phyloP scores from a whole-genome alignment of 1,139 yeast genomes.

The Diutina pseudorugosa region DNA sequence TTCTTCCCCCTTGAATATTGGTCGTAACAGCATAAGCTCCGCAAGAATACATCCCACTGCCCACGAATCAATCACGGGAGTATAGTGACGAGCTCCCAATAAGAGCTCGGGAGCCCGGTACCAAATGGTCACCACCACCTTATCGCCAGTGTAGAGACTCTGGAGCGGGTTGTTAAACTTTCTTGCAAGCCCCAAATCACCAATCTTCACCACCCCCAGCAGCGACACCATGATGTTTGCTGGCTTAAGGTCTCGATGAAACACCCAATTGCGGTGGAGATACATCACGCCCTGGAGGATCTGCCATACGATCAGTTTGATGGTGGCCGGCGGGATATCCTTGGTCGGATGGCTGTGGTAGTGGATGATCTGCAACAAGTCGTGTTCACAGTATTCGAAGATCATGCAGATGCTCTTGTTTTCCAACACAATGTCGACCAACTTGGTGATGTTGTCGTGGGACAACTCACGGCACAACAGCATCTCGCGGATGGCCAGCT shows the following conservation, averaged over 20 bases:
- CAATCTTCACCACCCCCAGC: conserved; percentile 84
- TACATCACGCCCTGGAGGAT: conserved; percentile 83
- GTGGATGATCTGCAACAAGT: conserved; percentile 83
- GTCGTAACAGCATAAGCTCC: conserved; percentile 76
- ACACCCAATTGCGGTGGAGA: conserved; percentile 89
- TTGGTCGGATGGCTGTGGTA: conserved; percentile 81
- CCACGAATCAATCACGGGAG: conserved; percentile 94
- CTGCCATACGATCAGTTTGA: conserved; percentile 85
- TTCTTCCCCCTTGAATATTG: conserved; percentile 95
- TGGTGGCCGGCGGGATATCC: conserved; percentile 63
- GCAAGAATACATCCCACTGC: conserved; percentile 96
- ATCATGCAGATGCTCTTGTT: conserved; percentile 89
- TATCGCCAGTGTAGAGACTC: conserved; percentile 85
- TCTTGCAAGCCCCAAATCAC: conserved; percentile 90
- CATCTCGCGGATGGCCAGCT: conserved; percentile 94
- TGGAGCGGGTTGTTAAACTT: conserved; percentile 83
- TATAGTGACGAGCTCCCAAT: conserved; percentile 84
- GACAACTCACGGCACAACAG: conserved; percentile 81
- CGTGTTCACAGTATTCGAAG: conserved; percentile 94
- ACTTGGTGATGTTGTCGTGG: conserved; percentile 67
- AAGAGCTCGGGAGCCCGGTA: conserved; percentile 91
- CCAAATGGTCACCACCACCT: conserved; percentile 97
- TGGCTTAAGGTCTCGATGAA: conserved; percentile 92
- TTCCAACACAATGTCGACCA: conserved; percentile 80
- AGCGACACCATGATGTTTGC: conserved; percentile 95